These are phyloP conservation scores for Sporothrix sp. DNA, from an alignment of 2,329 filamentous ascomycete genomes.

Conservation along the genomic window DNA sequence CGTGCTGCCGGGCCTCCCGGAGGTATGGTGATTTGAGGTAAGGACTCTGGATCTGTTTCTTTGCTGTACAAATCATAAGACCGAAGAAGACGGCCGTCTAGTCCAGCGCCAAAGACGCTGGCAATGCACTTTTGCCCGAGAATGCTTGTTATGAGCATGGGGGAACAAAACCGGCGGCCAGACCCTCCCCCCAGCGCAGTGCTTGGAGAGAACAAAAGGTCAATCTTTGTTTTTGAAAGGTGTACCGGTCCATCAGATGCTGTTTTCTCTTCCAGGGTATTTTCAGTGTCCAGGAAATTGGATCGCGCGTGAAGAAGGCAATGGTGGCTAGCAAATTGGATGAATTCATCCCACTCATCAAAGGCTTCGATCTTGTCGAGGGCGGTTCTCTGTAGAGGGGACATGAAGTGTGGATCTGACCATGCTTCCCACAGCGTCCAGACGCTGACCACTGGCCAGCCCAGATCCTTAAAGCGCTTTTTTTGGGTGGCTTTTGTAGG, in stretches of 20 bases:
- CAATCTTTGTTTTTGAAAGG: no score
- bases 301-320: slow-evolving; percentile 61
- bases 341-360: slow-evolving; percentile 94
- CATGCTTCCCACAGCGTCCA: slow-evolving; percentile 76
- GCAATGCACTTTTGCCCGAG: slow-evolving; percentile 35
- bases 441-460: slow-evolving; percentile 55
- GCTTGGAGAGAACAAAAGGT: slow-evolving; percentile 6
- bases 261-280: no score
- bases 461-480: slow-evolving; percentile 55
- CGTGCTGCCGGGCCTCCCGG: slow-evolving; percentile 33
- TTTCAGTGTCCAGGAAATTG: background rate
- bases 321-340: slow-evolving; percentile 76
- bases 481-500: slow-evolving; percentile 56
- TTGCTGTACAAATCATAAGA: slow-evolving; percentile 41
- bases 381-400: slow-evolving; percentile 43
- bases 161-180: slow-evolving; percentile 51
- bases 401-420: slow-evolving; percentile 59
- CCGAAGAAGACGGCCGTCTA: slow-evolving; percentile 33
- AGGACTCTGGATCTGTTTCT: background rate
- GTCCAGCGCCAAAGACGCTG: slow-evolving; percentile 36
- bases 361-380: slow-evolving; percentile 72
- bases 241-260: background rate
- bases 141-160: slow-evolving; percentile 32
- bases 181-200: slow-evolving; percentile 27
- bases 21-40: slow-evolving; percentile 16